Conservation (phyloP, 306 rosid genomes). For the Fagus crenata region DNA sequence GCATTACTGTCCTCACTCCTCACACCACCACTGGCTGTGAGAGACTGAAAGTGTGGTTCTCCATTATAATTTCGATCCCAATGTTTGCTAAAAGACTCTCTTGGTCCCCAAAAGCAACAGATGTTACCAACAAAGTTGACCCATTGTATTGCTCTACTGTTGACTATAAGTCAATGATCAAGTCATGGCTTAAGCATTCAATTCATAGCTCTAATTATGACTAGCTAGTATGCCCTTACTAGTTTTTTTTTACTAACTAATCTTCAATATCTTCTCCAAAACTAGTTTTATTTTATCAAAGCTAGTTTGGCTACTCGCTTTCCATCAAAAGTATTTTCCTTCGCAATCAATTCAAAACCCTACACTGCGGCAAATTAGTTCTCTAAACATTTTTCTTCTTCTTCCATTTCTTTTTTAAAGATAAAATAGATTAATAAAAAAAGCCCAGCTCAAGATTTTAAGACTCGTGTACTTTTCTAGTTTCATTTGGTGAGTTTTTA, state of each 20-base stretch:
- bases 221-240: not conserved
- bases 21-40: not conserved
- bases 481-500: too few relatives aligned
- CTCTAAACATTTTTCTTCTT: too few relatives aligned
- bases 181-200: not conserved
- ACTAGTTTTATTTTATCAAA: too few relatives aligned
- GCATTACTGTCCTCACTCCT: not conserved
- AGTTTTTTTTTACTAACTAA: too few relatives aligned
- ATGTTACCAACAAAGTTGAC: constrained; percentile 15
- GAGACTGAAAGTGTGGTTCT: not conserved
- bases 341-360: too few relatives aligned
- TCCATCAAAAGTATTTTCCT: too few relatives aligned
- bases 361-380: too few relatives aligned
- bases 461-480: too few relatives aligned
- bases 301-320: not conserved
- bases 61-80: not conserved
- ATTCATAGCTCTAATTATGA: not conserved
- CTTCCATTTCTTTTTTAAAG: too few relatives aligned
- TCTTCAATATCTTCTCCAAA: too few relatives aligned
- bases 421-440: too few relatives aligned
- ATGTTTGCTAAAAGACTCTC: not conserved
- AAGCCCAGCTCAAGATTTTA: too few relatives aligned
- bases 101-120: constrained; percentile 14
- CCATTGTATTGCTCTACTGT: not conserved
- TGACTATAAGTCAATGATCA: not conserved